phyloP scores from a whole-genome alignment of 1,139 yeast species.

The Scheffersomyces cryptocercus region DNA sequence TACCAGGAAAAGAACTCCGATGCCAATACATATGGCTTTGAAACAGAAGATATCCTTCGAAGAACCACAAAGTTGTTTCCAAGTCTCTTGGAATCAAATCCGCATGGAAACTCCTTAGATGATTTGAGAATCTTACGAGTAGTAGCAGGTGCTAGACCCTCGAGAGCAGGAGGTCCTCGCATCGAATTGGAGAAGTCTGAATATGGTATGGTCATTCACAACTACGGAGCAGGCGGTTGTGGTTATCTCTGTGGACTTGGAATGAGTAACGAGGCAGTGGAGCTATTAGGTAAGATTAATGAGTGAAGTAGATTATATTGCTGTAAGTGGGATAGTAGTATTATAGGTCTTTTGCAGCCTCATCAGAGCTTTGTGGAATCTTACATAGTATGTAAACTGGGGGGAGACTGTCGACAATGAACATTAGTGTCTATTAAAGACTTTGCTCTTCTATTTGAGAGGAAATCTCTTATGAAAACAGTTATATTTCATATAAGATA shows the following conservation, averaged over 20 bases:
- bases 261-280: constrained; percentile 15
- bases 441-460: too few species aligned
- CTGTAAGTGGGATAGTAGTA: too few species aligned
- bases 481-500: too few species aligned
- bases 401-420: too few species aligned
- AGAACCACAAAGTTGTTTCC: constrained; percentile 14
- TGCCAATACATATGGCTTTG: constrained; percentile 10
- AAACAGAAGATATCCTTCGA: constrained; percentile 13
- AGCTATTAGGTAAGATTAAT: background rate
- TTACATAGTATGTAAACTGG: too few species aligned
- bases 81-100: constrained; percentile 12
- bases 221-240: constrained; percentile 22
- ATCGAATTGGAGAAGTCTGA: constrained; percentile 11
- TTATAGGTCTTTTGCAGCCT: too few species aligned
- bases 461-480: too few species aligned
- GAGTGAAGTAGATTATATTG: too few species aligned
- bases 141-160: constrained; percentile 17
- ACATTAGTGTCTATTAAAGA: too few species aligned
- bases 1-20: constrained; percentile 15
- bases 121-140: constrained; percentile 16
- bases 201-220: constrained; percentile 13
- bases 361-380: too few species aligned
- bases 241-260: constrained; percentile 20
- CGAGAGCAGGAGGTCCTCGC: constrained; percentile 18
- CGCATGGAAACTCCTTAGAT: constrained; percentile 9